phyloP scores from a whole-genome alignment of 768 basidiomycete species.

The Trametes sanguinea region DNA sequence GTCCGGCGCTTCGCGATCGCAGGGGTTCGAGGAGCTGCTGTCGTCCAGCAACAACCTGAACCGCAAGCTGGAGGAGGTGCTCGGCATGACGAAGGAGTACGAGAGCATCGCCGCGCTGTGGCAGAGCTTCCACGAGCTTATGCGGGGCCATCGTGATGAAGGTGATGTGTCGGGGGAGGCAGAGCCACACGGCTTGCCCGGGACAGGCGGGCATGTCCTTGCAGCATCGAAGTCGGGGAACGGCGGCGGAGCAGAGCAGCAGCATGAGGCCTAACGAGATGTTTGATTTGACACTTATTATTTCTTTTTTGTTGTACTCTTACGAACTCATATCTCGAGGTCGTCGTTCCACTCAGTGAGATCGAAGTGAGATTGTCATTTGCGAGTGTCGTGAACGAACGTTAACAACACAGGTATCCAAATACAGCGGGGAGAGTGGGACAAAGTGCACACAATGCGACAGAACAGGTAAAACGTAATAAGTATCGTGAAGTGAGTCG shows the following conservation, averaged over 20 bases:
- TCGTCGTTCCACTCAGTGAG: neutral
- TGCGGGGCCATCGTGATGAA: conserved; percentile 47
- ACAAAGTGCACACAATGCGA: conserved; percentile 23
- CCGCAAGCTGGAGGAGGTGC: conserved; percentile 88
- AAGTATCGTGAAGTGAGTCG: conserved; percentile 26
- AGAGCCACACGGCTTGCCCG: conserved; percentile 51
- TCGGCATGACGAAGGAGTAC: conserved; percentile 92
- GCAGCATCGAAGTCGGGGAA: conserved; percentile 23
- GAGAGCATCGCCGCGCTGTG: conserved; percentile 85
- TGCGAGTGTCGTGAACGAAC: conserved; percentile 23
- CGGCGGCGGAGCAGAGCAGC: conserved; percentile 3
- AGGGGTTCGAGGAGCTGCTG: conserved; percentile 89
- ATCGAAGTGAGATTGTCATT: conserved; percentile 20
- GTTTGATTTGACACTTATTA: neutral
- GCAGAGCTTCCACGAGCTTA: conserved; percentile 78
- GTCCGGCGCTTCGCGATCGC: neutral
- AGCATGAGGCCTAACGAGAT: conserved; percentile 4
- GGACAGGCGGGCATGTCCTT: conserved; percentile 72
- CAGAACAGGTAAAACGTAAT: conserved; percentile 28
- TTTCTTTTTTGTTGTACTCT: too few relatives aligned
- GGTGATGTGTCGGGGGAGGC: conserved; percentile 22
- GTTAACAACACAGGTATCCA: conserved; percentile 35
- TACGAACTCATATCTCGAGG: too few relatives aligned
- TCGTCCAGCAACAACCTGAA: conserved; percentile 85
- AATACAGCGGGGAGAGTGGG: conserved; percentile 26